Evolutionary conservation across 257 asterid genomes (phyloP).

Genomic region (Thymus quinquecostatus): DNA sequence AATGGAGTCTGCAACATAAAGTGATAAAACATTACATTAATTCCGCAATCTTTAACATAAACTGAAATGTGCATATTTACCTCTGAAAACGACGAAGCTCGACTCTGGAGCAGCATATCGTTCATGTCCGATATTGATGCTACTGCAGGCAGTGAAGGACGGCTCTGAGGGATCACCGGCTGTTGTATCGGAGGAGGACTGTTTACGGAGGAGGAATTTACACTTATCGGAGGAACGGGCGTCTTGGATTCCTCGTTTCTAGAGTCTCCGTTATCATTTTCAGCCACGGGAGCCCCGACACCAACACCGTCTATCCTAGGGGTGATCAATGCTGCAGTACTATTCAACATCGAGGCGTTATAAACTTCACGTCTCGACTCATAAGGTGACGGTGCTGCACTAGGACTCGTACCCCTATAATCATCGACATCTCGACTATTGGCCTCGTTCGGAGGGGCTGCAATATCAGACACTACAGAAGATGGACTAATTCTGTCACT

Average conservation of each 20-base stretch:
- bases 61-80: slow-evolving; percentile 31
- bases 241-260: background rate
- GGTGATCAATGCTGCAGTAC: background rate
- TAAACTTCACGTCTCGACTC: background rate
- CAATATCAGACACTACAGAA: background rate
- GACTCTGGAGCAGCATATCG: slow-evolving; percentile 49
- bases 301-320: slow-evolving; percentile 1
- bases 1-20: slow-evolving; percentile 44
- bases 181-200: slow-evolving; percentile 31
- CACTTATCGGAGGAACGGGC: background rate
- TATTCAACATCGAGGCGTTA: background rate
- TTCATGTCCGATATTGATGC: slow-evolving; percentile 59
- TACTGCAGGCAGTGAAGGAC: slow-evolving; percentile 21
- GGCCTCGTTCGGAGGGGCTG: slow-evolving; percentile 10
- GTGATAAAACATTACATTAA: background rate
- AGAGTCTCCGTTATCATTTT: background rate
- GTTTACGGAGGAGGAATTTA: slow-evolving; percentile 7
- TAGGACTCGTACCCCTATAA: background rate
- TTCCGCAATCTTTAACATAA: background rate
- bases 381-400: background rate
- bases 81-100: slow-evolving; percentile 45
- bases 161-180: slow-evolving; percentile 19
- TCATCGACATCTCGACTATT: background rate
- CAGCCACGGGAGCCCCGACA: background rate
- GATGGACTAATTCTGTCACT: slow-evolving; percentile 24